These are phyloP conservation scores for Neofusicoccum kwambonambiense DNA, from an alignment of 2,329 filamentous ascomycete species.

Conservation along the genomic window DNA sequence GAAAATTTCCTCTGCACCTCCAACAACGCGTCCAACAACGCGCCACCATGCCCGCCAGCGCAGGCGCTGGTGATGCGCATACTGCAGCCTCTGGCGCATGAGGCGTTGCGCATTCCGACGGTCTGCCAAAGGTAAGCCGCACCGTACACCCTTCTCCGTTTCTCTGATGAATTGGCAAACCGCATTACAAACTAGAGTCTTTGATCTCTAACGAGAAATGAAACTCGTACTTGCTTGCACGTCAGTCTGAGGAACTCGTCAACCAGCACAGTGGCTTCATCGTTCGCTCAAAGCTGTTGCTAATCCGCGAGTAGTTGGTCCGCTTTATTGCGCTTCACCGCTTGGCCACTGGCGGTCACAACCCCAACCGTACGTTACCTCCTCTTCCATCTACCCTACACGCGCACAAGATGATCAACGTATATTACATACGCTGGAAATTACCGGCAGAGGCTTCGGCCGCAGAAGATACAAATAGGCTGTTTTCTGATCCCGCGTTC, in stretches of 20 bases:
- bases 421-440: conserved; percentile 44
- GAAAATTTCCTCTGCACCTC: background rate
- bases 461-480: conserved; percentile 41
- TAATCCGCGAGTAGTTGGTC: background rate
- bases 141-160: background rate
- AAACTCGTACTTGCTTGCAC: conserved; percentile 42
- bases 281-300: background rate
- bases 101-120: background rate
- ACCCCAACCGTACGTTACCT: conserved; percentile 20
- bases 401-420: conserved; percentile 35
- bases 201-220: conserved; percentile 43
- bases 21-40: conserved; percentile 6
- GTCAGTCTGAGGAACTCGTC: conserved; percentile 41
- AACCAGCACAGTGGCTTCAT: background rate
- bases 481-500: conserved; percentile 38
- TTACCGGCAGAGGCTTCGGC: conserved; percentile 43
- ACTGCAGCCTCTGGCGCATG: background rate
- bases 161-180: conserved; percentile 43
- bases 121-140: background rate
- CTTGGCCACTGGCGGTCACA: background rate
- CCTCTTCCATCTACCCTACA: conserved; percentile 21
- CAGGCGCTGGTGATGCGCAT: background rate
- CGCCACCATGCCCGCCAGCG: background rate
- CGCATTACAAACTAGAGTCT: conserved; percentile 45
- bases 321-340: background rate